Evolutionary conservation across 2,329 filamentous ascomycete species (phyloP), one percentile per base, ranked within the genome.

Genomic region (Fusarium miscanthi): DNA sequence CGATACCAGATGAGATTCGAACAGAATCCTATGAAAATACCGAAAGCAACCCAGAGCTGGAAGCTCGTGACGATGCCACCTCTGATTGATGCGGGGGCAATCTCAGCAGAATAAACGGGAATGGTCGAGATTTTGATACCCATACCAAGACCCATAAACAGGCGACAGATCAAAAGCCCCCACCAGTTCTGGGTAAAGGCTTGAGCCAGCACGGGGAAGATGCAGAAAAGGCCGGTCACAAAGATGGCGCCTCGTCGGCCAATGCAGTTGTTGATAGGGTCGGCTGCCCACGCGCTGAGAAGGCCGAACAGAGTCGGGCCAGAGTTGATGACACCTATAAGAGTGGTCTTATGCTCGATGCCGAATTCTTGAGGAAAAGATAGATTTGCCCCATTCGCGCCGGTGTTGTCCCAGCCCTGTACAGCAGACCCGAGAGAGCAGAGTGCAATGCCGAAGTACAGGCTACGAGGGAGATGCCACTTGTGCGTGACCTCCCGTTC

Each of bases 11-110:
- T 87, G 38, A 92, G 83, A 76, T 92, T 92, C 65, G 89, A 89
- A 66, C 84, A 87, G 66, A 87, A 89, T 14, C 91, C 91, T n/a
- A 92, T 81, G 79, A 92, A 90, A 72, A 92, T 91, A 40, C 88
- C 89, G 76, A 77, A 63, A 25, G 73, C 74, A 51, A 84, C 84
- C 84, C 85, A 88, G 13, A 88, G 75, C 73, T 88, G 86, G 81
- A 85, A 88, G 1, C 80, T 83, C 77, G 85, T 87, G 23, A 87
- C 85, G 4, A 88, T 74, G 1, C 83, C 85, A 7, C 86, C 86
- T 13, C 86, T 83, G 62, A 88, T 86, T 10, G 79, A 78, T 1
- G 85, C 82, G 0, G 87, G 87, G 0, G 85, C 80, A 64, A 84
- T 85, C 65, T 88, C 87, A 11, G 87, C 86, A 0, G 85, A 84